Conservation (phyloP, 176 grass and related monocot genomes). For the Stipa capillata region DNA sequence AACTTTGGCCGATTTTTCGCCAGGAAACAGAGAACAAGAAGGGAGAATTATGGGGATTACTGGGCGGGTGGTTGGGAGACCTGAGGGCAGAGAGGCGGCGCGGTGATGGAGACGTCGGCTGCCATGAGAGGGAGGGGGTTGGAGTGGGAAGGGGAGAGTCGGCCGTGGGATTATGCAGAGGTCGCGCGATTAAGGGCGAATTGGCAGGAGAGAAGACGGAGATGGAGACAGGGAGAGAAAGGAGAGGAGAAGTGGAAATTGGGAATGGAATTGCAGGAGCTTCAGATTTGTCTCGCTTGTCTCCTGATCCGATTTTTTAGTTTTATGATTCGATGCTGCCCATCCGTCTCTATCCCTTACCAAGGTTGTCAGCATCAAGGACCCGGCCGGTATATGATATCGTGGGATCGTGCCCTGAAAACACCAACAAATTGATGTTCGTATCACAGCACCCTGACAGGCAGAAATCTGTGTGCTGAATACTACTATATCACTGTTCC, state of each 20-base stretch:
- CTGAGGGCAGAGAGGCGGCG: neutral
- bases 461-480: too few relatives aligned
- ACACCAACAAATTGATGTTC: too few relatives aligned
- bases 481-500: too few relatives aligned
- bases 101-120: slow-evolving; percentile 53
- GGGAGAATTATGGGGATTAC: neutral
- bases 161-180: neutral
- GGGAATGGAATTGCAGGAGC: neutral
- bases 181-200: neutral
- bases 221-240: too few relatives aligned
- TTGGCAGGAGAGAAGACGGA: neutral
- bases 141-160: neutral
- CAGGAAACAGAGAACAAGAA: neutral
- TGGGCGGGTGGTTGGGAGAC: neutral
- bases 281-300: neutral
- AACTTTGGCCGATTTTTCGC: slow-evolving; percentile 9
- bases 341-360: neutral
- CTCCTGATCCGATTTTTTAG: neutral
- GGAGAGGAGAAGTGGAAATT: neutral
- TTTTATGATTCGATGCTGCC: neutral
- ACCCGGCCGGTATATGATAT: too few relatives aligned
- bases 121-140: slow-evolving; percentile 33
- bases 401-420: too few relatives aligned
- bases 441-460: too few relatives aligned
- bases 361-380: neutral